Base-by-base conservation (phyloP, 2,329 filamentous ascomycete genomes). In the Botryotinia calthae region DNA sequence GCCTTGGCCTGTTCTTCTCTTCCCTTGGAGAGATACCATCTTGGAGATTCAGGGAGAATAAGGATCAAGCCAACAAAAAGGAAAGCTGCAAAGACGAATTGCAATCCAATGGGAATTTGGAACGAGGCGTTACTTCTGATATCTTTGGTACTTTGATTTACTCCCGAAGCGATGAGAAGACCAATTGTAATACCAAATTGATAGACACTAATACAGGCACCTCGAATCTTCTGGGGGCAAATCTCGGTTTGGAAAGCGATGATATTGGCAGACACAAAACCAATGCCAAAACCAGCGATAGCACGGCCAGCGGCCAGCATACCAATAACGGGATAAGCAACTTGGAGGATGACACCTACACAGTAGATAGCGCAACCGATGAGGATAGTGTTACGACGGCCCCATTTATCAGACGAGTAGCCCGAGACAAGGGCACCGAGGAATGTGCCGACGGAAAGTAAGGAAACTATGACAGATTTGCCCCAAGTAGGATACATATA, bases 151-250 rank as follows among this genome's bases (percentile, higher is more conserved):
- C 82, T 90, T 81, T 95, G 94, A 82, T 91, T 88, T 77, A 96
- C 88, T 77, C 89, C 89, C 4, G 92, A 87, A 28, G 92, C 92
- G 74, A 95, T 82, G 81, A 95, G 85, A 75, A 96, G 84, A 83
- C 93, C 93, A 75, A 94, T 87, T 73, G 92, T 94, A 81, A 95
- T 90, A 82, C 89, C 93, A 85, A 94, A 94, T 82, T 95, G 92
- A 84, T 95, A 95, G 8, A 87, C 91, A 7, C 91, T 88, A 22
- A 95, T 91, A 67, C 94, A 87, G 68, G 91, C 89, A 80, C 92
- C 92, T 79, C 93, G 89, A 76, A 95, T 90, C 81, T 91, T 92
- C 82, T 87, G 88, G 70, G 91, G 90, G 74, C 83, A 82, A 61
- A 77, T 78, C 78, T 85, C 73, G 76, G 77, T 93, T 92, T 96